phyloP scores from a whole-genome alignment of 352 stramenopile species.

The Globisporangium nodosum region DNA sequence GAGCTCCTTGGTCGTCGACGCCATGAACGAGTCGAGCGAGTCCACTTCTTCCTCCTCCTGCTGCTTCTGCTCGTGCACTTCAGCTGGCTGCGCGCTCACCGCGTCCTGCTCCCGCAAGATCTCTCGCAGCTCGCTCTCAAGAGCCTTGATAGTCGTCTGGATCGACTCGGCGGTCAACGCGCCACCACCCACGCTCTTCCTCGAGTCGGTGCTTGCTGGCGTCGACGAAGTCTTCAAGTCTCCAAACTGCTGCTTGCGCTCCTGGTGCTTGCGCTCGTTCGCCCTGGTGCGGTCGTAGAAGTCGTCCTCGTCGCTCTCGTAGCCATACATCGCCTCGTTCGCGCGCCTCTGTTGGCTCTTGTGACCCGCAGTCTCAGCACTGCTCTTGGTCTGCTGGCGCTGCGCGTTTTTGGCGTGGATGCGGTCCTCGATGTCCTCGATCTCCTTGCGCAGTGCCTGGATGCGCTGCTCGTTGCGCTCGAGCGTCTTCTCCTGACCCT shows the following conservation, averaged over 20 bases:
- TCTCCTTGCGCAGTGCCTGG: conserved; percentile 52
- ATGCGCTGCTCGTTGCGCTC: conserved; percentile 63
- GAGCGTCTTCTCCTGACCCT: conserved; percentile 57
- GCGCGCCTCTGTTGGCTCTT: conserved; percentile 17
- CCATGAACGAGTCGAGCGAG: conserved; percentile 67
- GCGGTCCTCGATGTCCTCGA: conserved; percentile 46
- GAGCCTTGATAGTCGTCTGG: conserved; percentile 25
- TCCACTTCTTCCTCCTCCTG: conserved; percentile 30
- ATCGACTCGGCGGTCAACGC: conserved; percentile 59
- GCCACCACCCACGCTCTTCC: conserved; percentile 1
- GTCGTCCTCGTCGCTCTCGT: conserved; percentile 73
- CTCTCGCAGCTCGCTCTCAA: conserved; percentile 33
- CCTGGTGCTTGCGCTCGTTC: conserved; percentile 43
- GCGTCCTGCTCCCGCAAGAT: conserved; percentile 20
- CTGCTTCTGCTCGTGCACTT: conserved; percentile 3
- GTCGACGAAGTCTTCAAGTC: neutral
- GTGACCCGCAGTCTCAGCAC: neutral
- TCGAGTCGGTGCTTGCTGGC: neutral
- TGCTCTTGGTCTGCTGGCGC: conserved; percentile 24
- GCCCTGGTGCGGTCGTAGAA: conserved; percentile 73
- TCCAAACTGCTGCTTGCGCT: conserved; percentile 23
- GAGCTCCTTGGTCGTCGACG: conserved; percentile 41
- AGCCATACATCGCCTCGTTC: conserved; percentile 35
- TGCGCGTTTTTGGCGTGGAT: conserved; percentile 54
- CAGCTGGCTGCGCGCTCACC: neutral